Conservation (phyloP, 2,329 filamentous ascomycete species). For the Exophiala spinifera region DNA sequence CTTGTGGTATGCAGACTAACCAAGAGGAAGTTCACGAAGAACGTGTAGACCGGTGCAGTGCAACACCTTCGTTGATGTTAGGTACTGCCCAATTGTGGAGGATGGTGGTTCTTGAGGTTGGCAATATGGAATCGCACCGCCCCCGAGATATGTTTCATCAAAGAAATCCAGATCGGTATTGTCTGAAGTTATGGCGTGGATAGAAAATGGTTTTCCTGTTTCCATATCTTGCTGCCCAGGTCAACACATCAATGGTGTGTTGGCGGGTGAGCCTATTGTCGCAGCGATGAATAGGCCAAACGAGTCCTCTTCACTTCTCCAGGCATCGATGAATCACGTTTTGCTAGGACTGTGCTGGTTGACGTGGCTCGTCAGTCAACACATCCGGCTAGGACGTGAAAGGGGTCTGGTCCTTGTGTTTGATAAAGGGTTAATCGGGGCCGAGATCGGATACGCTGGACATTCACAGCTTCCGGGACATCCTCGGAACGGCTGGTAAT, state of each 20-base stretch:
- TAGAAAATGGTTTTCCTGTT: too few species aligned
- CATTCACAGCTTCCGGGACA: not conserved
- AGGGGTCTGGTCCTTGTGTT: not conserved
- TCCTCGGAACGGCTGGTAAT: not conserved
- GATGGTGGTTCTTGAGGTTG: too few species aligned
- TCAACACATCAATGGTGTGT: not conserved
- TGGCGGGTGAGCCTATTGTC: constrained; percentile 6
- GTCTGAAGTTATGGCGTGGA: not conserved
- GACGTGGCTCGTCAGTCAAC: not conserved
- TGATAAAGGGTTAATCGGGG: not conserved
- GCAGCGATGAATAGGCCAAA: not conserved
- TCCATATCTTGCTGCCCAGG: not conserved
- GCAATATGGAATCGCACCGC: not conserved
- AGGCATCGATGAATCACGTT: not conserved
- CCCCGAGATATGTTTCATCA: not conserved
- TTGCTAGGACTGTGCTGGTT: not conserved
- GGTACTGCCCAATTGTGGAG: too few species aligned
- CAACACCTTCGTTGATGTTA: too few species aligned
- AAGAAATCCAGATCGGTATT: not conserved
- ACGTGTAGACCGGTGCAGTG: too few species aligned
- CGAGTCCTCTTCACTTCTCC: constrained; percentile 1
- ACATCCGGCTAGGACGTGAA: not conserved
- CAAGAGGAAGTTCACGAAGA: too few species aligned
- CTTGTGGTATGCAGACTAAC: too few species aligned
- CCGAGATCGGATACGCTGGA: not conserved